Evolutionary conservation across 192 early-diverging fungal genomes (phyloP), one percentile per base, ranked within the genome.

Genomic region (Dissophora ornata): DNA sequence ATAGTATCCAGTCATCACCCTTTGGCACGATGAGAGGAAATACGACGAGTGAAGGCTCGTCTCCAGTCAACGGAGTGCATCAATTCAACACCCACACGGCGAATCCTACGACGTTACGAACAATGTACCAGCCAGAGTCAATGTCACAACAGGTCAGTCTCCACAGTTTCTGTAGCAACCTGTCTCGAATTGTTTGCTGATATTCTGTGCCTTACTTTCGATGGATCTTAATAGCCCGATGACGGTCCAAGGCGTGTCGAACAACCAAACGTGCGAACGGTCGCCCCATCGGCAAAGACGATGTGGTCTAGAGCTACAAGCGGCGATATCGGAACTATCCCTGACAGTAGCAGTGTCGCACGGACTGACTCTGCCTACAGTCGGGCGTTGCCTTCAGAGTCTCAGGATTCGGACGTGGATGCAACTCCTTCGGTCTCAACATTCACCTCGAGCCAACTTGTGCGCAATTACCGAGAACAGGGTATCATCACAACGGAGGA

Each of bases 281-380:
- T 8, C 13, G 11, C 29, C 1, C 46, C 42, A 6, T 63, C 60
- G 2, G 44, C 18, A 18, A 36, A 9, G 13, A 57, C 69, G 3
- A 57, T 54, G 9, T 71, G 69, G 69, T 71, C 69, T 10, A 62
- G 40, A 5, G 29, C 47, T 3, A 62, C 68, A 34, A 40, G 60
- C 0, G 60, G 4, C 3, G 60, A 62, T 1, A 49, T 45, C 21
- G 60, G 69, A 32, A 57, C 58, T 3, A 71, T 45, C n/a, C 51
- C 58, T 7, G 69, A 61, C 10, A 71, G 41, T 9, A 46, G 40
- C 22, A 49, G n/a, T 24, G 60, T 41, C 3, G n/a, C 45, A 3
- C 46, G 44, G 9, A 62, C 68, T 4, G 59, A 55, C 1, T 25
- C 58, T 4, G 16, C n/a, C 4, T 38, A 46, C 36, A 40, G 36